phyloP scores from a whole-genome alignment of 495 filamentous ascomycete species.

The Sabuloglossum arenarium region DNA sequence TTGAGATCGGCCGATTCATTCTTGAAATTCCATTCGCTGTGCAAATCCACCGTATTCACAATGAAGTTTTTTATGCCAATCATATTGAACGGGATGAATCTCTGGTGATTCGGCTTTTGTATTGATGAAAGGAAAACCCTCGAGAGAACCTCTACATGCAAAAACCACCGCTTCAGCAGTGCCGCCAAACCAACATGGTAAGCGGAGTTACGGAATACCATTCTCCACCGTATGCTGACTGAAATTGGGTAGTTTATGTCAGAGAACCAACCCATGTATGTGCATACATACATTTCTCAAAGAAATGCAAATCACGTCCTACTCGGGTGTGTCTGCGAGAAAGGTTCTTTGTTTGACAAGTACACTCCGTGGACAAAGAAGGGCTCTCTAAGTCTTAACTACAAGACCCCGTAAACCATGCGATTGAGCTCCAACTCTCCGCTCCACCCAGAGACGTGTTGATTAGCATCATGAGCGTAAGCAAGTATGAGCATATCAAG shows the following conservation, averaged over 20 bases:
- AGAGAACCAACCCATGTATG: not conserved
- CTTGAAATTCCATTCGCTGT: not conserved
- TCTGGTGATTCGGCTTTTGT: too few species aligned
- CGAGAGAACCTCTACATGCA: too few species aligned
- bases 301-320: too few species aligned
- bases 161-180: too few species aligned
- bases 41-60: not conserved
- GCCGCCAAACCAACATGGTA: too few species aligned
- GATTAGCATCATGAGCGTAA: not conserved
- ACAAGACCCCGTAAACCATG: not conserved
- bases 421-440: not conserved
- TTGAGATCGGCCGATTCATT: not conserved
- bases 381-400: not conserved
- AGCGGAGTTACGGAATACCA: not conserved
- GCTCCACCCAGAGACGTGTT: not conserved
- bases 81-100: too few species aligned
- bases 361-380: not conserved
- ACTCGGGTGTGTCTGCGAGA: not conserved
- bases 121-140: too few species aligned
- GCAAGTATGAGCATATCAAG: slow-evolving; percentile 1
- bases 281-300: not conserved
- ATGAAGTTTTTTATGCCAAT: too few species aligned
- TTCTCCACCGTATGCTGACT: too few species aligned
- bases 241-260: not conserved
- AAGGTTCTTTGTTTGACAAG: not conserved